Evolutionary conservation across 2,329 filamentous ascomycete species (phyloP).

Genomic region (Dryadomyces sulphureus): DNA sequence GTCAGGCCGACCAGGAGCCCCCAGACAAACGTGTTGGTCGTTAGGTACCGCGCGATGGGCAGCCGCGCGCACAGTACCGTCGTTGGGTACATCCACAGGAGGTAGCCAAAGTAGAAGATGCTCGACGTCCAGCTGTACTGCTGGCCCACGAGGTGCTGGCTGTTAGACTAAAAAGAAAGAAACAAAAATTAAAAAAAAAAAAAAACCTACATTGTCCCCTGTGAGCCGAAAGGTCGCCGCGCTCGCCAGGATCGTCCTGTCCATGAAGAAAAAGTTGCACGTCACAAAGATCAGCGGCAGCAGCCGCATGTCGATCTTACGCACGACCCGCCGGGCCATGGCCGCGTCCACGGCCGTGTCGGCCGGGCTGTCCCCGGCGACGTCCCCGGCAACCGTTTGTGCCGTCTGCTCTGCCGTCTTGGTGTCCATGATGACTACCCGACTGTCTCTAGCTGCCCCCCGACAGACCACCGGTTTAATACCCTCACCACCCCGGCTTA

Average conservation of each 20-base stretch:
- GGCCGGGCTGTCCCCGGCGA: not conserved
- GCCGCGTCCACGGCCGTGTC: conserved; percentile 6
- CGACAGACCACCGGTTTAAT: too few species aligned
- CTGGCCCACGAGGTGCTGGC: conserved; percentile 22
- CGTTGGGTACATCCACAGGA: conserved; percentile 22
- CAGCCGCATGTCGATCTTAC: conserved; percentile 40
- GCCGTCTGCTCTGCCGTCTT: not conserved
- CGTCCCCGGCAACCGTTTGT: not conserved
- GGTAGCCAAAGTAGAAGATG: conserved; percentile 29
- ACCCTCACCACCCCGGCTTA: too few species aligned
- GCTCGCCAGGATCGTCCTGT: conserved; percentile 42
- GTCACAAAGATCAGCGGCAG: conserved; percentile 42
- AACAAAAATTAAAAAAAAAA: not conserved
- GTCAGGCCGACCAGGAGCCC: conserved; percentile 5
- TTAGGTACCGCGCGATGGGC: conserved; percentile 9
- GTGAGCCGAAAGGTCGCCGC: conserved; percentile 12
- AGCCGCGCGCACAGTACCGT: conserved; percentile 6
- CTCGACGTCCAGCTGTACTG: conserved; percentile 30
- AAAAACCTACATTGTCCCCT: conserved; percentile 25
- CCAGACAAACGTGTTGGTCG: conserved; percentile 7
- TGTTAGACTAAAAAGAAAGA: not conserved
- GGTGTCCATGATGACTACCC: too few species aligned
- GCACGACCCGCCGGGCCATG: conserved; percentile 23
- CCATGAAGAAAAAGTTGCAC: conserved; percentile 47
- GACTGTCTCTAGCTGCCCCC: too few species aligned